Percentiles rank a stretch among this genome's conserved stretches.
Evolutionary conservation across 2,329 filamentous ascomycete genomes (phyloP).

Genomic region (Trichoderma atroviride): DNA sequence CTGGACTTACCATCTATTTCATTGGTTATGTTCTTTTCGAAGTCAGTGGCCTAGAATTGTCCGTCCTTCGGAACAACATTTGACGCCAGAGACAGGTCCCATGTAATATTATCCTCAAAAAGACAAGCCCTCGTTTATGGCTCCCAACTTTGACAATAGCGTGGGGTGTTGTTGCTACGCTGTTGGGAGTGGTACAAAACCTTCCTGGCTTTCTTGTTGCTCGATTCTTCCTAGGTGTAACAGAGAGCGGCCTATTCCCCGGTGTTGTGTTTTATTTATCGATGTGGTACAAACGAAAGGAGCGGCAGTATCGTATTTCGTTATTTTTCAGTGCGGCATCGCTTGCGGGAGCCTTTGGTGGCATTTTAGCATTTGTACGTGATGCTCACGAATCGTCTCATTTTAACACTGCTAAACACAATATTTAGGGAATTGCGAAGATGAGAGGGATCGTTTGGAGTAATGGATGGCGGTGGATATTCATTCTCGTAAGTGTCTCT

Average conservation of each 20-base stretch:
- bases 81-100: constrained; percentile 48
- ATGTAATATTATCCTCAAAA: constrained; percentile 64
- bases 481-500: constrained; percentile 52
- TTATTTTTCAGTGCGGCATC: constrained; percentile 60
- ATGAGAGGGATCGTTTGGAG: constrained; percentile 56
- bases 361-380: constrained; percentile 56
- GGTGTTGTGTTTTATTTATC: constrained; percentile 55
- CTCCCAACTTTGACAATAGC: constrained; percentile 58
- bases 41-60: constrained; percentile 33
- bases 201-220: constrained; percentile 55
- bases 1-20: constrained; percentile 68
- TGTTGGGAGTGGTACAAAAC: constrained; percentile 52
- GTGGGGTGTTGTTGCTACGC: constrained; percentile 59
- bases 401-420: neutral
- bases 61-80: constrained; percentile 2
- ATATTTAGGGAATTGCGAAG: constrained; percentile 53
- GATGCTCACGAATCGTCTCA: neutral
- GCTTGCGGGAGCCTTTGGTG: constrained; percentile 59
- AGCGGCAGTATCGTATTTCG: constrained; percentile 58
- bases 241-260: constrained; percentile 56
- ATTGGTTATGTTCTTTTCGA: constrained; percentile 62
- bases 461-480: constrained; percentile 62
- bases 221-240: constrained; percentile 58
- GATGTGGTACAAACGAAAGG: constrained; percentile 59
- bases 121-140: constrained; percentile 60